A percentile compares a stretch with the other conserved stretches of the same genome.
phyloP scores from a whole-genome alignment of 208 protist species.

The Acanthamoeba castellanii region DNA sequence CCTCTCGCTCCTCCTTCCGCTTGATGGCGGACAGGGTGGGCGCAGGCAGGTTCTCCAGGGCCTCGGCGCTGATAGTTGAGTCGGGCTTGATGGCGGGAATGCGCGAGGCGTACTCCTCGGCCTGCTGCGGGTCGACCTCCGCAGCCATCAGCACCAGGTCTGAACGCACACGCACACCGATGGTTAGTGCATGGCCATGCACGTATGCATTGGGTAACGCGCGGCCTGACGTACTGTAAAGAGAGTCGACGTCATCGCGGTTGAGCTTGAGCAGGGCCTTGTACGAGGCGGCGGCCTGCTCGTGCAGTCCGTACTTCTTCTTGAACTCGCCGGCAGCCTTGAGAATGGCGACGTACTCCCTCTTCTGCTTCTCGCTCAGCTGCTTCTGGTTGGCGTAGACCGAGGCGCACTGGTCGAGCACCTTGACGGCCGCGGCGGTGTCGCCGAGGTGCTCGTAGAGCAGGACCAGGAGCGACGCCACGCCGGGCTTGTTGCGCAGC shows the following conservation, averaged over 20 bases:
- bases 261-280: conserved; percentile 55
- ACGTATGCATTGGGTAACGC: neutral
- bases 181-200: neutral
- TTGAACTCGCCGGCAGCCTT: conserved; percentile 62
- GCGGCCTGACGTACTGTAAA: neutral
- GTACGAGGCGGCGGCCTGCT: conserved; percentile 68
- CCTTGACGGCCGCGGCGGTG: conserved; percentile 12
- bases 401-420: conserved; percentile 21
- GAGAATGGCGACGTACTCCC: conserved; percentile 19
- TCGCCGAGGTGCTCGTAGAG: conserved; percentile 71
- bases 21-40: conserved; percentile 58
- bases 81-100: conserved; percentile 65
- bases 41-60: conserved; percentile 48
- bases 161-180: neutral
- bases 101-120: conserved; percentile 68
- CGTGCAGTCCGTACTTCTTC: conserved; percentile 36
- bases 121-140: conserved; percentile 51
- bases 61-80: conserved; percentile 36
- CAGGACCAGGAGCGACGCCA: neutral
- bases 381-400: conserved; percentile 42
- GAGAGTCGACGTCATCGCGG: conserved; percentile 49
- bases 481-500: conserved; percentile 43
- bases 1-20: conserved; percentile 56
- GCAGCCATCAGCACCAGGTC: conserved; percentile 37
- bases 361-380: conserved; percentile 55